These are phyloP conservation scores for Cordyceps cateniannulata DNA, from an alignment of 2,329 filamentous ascomycete species.

Conservation along the genomic window DNA sequence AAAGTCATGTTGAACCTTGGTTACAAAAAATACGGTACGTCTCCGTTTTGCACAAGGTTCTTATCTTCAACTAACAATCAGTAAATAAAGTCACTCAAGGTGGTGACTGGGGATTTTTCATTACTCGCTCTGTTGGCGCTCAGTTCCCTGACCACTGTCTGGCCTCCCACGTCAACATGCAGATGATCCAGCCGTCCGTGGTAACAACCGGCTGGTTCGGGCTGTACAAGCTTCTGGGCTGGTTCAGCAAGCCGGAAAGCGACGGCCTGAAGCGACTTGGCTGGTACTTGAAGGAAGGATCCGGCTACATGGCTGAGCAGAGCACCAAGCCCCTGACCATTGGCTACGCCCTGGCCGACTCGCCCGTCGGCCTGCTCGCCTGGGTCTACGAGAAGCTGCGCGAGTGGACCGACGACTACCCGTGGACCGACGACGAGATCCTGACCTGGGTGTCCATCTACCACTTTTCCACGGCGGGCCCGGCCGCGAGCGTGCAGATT, in stretches of 20 bases:
- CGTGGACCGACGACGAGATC: slow-evolving; percentile 71
- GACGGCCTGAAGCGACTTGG: slow-evolving; percentile 43
- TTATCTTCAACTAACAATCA: background rate
- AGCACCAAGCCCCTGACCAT: slow-evolving; percentile 69
- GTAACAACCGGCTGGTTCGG: slow-evolving; percentile 40
- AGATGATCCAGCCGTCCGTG: slow-evolving; percentile 27
- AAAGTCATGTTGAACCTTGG: slow-evolving; percentile 63
- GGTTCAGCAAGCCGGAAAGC: slow-evolving; percentile 33
- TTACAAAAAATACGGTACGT: slow-evolving; percentile 34
- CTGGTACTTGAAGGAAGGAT: slow-evolving; percentile 53
- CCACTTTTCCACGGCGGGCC: slow-evolving; percentile 61
- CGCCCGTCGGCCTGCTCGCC: slow-evolving; percentile 61
- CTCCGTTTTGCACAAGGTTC: background rate
- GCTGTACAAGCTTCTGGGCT: slow-evolving; percentile 4
- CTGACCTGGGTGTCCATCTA: slow-evolving; percentile 71
- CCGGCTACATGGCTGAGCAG: slow-evolving; percentile 24
- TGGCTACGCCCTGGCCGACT: slow-evolving; percentile 62
- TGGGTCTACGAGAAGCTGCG: slow-evolving; percentile 81
- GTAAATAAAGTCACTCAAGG: slow-evolving; percentile 39
- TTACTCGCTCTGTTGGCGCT: slow-evolving; percentile 53
- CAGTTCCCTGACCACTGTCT: slow-evolving; percentile 51
- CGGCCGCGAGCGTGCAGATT: slow-evolving; percentile 60
- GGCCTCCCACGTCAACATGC: slow-evolving; percentile 44
- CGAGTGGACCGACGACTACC: slow-evolving; percentile 67
- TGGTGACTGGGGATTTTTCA: slow-evolving; percentile 62